phyloP scores from a whole-genome alignment of 257 asterid genomes.

The Jaltomata sinuosa region DNA sequence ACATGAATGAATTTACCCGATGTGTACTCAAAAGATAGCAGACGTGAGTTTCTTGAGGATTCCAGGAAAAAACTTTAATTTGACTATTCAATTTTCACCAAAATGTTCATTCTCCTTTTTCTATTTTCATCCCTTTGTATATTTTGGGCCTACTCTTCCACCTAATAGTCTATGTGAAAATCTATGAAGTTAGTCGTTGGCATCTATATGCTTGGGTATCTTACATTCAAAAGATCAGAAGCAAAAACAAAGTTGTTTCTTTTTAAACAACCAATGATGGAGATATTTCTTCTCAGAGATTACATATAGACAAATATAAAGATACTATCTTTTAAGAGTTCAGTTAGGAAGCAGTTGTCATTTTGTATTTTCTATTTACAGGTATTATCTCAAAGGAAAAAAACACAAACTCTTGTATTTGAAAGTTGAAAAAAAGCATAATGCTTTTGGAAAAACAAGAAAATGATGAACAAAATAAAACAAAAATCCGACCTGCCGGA shows the following conservation, averaged over 20 bases:
- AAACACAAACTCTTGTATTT: not conserved
- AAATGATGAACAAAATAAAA: no score
- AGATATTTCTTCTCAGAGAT: not conserved
- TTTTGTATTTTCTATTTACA: not conserved
- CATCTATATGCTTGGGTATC: not conserved
- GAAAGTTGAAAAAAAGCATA: not conserved
- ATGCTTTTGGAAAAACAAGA: conserved; percentile 2
- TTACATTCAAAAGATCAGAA: not conserved
- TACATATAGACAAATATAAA: not conserved
- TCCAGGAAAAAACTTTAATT: no score
- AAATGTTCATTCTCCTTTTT: no score
- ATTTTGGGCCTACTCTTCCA: no score
- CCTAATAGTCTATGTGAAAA: not conserved
- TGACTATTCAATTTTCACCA: no score
- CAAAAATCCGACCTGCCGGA: conserved; percentile 27
- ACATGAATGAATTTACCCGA: no score
- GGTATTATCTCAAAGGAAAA: no score
- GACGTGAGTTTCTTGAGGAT: no score
- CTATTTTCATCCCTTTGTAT: no score
- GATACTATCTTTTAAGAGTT: not conserved
- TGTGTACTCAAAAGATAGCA: no score
- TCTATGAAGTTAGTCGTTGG: not conserved
- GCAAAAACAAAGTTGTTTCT: not conserved
- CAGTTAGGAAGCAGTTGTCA: not conserved
- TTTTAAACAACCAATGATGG: not conserved